A percentile compares a stretch with the other conserved stretches of the same genome.
These are phyloP conservation scores for Phytophthora pistaciae DNA, from an alignment of 352 stramenopile genomes.

Conservation along the genomic window DNA sequence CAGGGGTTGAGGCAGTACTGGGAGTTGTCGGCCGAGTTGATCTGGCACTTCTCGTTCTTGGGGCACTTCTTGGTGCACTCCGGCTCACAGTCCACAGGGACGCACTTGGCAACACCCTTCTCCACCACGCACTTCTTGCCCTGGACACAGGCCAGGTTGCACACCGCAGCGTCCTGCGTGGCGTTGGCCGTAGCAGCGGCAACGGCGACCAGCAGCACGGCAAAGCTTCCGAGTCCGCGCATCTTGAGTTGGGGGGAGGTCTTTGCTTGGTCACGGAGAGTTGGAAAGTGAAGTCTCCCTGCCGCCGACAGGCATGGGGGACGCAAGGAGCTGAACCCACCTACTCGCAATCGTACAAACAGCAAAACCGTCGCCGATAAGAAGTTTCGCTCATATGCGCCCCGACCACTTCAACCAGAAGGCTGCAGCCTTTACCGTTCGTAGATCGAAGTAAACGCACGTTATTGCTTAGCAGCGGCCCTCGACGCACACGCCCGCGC, in stretches of 20 bases:
- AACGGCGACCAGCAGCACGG: slow-evolving; percentile 15
- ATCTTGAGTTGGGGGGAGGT: slow-evolving; percentile 7
- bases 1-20: slow-evolving; percentile 33
- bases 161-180: neutral
- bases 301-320: neutral
- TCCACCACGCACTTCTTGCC: slow-evolving; percentile 21
- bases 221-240: slow-evolving; percentile 6
- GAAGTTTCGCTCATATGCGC: slow-evolving; percentile 1
- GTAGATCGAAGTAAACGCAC: neutral
- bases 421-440: slow-evolving; percentile 8
- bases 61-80: slow-evolving; percentile 29
- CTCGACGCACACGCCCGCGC: slow-evolving; percentile 15
- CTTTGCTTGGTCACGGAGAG: neutral
- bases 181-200: neutral
- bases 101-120: slow-evolving; percentile 18
- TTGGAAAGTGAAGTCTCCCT: slow-evolving; percentile 19
- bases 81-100: slow-evolving; percentile 7
- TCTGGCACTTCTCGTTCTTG: slow-evolving; percentile 26
- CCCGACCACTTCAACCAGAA: neutral
- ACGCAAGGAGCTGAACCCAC: slow-evolving; percentile 1
- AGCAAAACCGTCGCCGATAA: slow-evolving; percentile 23
- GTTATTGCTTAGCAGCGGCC: slow-evolving; percentile 4
- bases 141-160: slow-evolving; percentile 17
- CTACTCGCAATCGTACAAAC: slow-evolving; percentile 19
- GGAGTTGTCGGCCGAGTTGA: slow-evolving; percentile 25